Conservation (phyloP, 1,139 yeast species). For the Hansenula sp. region DNA sequence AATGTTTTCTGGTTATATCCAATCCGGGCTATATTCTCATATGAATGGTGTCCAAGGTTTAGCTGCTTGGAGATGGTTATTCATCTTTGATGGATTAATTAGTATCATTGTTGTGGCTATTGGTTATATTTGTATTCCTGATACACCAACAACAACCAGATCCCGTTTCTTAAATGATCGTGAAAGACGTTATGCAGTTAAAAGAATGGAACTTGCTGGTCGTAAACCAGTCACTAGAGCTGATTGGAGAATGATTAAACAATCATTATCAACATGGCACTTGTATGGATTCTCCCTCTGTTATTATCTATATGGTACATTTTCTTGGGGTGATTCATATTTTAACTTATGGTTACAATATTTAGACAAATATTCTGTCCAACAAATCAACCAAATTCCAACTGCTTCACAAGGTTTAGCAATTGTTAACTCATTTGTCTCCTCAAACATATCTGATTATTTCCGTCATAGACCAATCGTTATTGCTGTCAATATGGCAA, state of each 20-base stretch:
- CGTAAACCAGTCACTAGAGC: conserved; percentile 6
- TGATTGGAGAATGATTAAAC: conserved; percentile 5
- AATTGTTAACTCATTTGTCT: conserved; percentile 7
- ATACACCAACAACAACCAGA: conserved; percentile 37
- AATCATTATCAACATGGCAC: conserved; percentile 12
- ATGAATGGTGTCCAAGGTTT: conserved; percentile 28
- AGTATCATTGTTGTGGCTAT: conserved; percentile 27
- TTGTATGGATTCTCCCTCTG: conserved; percentile 9
- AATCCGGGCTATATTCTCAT: conserved; percentile 24
- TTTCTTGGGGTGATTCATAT: conserved; percentile 14
- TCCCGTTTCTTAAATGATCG: conserved; percentile 6
- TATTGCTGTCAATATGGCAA: conserved; percentile 6
- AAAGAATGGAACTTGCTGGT: conserved; percentile 11
- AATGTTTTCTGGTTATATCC: conserved; percentile 35
- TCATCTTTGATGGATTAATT: conserved; percentile 30
- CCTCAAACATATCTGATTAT: conserved; percentile 10
- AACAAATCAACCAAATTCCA: conserved; percentile 24
- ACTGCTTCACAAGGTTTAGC: conserved; percentile 19
- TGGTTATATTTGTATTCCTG: conserved; percentile 25
- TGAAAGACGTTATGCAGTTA: conserved; percentile 8
- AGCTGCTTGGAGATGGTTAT: conserved; percentile 33
- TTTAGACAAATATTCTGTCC: conserved; percentile 17
- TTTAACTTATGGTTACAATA: conserved; percentile 23
- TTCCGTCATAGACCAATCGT: conserved; percentile 11
- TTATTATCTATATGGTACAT: conserved; percentile 10